Evolutionary conservation across 148 eudicot genomes (phyloP), one percentile per base, ranked within the genome.

Genomic region (Vaccinium macrocarpon): DNA sequence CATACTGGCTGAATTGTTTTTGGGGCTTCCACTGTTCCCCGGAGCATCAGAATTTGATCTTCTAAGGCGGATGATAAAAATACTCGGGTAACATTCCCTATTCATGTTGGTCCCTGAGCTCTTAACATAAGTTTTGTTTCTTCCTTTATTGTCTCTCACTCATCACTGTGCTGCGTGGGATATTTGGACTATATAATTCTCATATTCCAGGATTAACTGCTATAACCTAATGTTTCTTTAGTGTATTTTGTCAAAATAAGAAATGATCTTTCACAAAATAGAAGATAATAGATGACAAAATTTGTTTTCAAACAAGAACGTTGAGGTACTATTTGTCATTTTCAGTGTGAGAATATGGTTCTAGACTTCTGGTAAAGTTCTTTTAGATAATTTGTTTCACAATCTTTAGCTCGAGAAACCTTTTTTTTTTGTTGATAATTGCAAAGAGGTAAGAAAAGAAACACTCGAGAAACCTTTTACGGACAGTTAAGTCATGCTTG

Each of bases 31-130:
- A 25, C 88, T 97, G 81, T 97, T 97, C 82, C 98, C 99, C 6
- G 99, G 98, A n/a, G 93, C 93, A 82, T 97, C 99, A 59, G 99
- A 97, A 87, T 97, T 92, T 90, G 99, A 97, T 91, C 96, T 97
- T 82, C 88, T 93, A 50, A 91, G 87, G 87, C 90, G 99, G 89
- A 97, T 95, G 99, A 92, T 97, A 73, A 91, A 91, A 75, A 91
- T 97, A 87, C 92, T 97, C 78, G 98, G 99, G 99, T 97, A 92
- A 88, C 91, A 56, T 35, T 83, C 62, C 85, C 7, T 51, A 71
- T 49, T 21, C 85, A 59, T 82, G 29, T 83, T 82, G 76, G 48
- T 82, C 71, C 13, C 53, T 52, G 29, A 71, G 77, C 50, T 82
- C 21, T 18, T 53, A 53, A 1, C 68, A 73, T 38, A 19, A 59